Conservation (phyloP, 768 basidiomycete species). For the Psilocybe cubensis region DNA sequence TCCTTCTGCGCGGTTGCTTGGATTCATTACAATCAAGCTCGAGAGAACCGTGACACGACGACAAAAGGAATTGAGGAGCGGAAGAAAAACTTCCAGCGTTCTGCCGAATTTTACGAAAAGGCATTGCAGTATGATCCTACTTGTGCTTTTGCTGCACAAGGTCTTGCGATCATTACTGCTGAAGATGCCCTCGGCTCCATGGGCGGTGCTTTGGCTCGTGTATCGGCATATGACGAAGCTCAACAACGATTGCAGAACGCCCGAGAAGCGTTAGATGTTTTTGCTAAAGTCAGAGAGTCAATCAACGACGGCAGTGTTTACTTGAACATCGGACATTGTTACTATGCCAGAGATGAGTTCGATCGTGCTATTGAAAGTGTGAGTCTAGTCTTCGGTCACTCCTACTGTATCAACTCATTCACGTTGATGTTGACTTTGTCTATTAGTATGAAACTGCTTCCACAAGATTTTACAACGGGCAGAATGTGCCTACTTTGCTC, state of each 20-base stretch:
- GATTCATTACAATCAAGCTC: constrained; percentile 83
- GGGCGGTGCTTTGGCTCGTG: constrained; percentile 52
- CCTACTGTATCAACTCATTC: not conserved
- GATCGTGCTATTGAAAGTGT: constrained; percentile 97
- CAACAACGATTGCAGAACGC: constrained; percentile 72
- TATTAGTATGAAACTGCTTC: constrained; percentile 91
- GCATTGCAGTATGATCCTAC: constrained; percentile 82
- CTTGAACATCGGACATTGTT: constrained; percentile 96
- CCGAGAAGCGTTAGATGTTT: constrained; percentile 86
- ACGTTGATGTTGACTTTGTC: not conserved
- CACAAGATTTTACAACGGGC: constrained; percentile 70
- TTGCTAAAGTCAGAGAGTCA: constrained; percentile 90
- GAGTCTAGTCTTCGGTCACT: constrained; percentile 30
- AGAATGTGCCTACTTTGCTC: constrained; percentile 75
- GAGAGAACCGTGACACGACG: constrained; percentile 77
- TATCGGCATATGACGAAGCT: constrained; percentile 60
- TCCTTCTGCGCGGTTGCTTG: constrained; percentile 89
- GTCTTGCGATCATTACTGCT: constrained; percentile 90
- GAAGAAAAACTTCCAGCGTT: constrained; percentile 73
- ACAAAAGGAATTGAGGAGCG: constrained; percentile 69
- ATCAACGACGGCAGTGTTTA: constrained; percentile 84
- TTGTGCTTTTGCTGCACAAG: constrained; percentile 94
- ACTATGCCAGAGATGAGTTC: constrained; percentile 91
- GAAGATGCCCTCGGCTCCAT: constrained; percentile 85
- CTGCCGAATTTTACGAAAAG: constrained; percentile 92